These are phyloP conservation scores for Sclerotinia spermophila DNA, from an alignment of 2,329 filamentous ascomycete species.

Conservation along the genomic window DNA sequence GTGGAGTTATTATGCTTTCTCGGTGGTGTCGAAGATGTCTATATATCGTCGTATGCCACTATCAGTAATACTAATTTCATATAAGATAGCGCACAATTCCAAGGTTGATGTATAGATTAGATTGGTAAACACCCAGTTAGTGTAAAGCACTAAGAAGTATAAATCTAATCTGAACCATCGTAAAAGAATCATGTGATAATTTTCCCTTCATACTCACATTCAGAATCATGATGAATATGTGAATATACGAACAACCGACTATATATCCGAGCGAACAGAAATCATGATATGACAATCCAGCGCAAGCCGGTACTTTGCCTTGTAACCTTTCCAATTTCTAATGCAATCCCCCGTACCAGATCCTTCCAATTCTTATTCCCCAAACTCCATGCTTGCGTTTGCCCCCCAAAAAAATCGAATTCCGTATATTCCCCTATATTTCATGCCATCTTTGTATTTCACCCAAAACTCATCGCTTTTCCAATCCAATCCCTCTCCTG, in stretches of 20 bases:
- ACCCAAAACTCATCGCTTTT: not conserved
- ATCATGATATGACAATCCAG: not conserved
- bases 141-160: not conserved
- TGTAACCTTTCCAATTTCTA: not conserved
- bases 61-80: not conserved
- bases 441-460: not conserved
- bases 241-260: too few relatives aligned
- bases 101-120: not conserved
- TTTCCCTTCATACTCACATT: not conserved
- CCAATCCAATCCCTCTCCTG: not conserved
- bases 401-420: not conserved
- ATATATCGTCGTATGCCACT: not conserved
- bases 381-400: slow-evolving; percentile 2
- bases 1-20: too few relatives aligned
- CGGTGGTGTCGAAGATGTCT: too few relatives aligned
- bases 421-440: not conserved
- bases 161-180: not conserved
- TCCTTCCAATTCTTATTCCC: not conserved
- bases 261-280: not conserved
- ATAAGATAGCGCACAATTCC: not conserved
- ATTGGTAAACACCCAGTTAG: not conserved
- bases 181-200: not conserved
- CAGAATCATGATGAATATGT: not conserved
- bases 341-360: not conserved
- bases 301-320: not conserved